Percentiles rank a stretch among this genome's conserved stretches.
Evolutionary conservation across 1,284 basidiomycete genomes (phyloP).

Genomic region (Malassezia dermatis): DNA sequence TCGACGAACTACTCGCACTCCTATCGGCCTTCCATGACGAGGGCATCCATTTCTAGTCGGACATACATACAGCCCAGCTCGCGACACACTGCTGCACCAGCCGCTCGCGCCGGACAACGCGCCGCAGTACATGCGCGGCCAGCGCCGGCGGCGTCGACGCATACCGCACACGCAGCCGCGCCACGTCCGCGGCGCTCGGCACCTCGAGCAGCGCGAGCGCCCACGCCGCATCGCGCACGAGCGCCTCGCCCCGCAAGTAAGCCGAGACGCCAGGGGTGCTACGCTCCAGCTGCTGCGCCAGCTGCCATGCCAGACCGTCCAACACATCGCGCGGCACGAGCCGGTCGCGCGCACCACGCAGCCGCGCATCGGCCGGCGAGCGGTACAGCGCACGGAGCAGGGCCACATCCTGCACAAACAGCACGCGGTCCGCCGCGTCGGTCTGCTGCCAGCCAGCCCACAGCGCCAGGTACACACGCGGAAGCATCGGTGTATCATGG

Average conservation of each 20-base stretch:
- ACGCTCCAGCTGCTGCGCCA: not conserved
- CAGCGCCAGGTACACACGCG: constrained; percentile 63
- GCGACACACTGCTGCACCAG: not conserved
- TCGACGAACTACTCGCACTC: constrained; percentile 68
- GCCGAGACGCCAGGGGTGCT: not conserved
- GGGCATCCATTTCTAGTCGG: constrained; percentile 62
- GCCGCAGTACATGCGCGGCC: constrained; percentile 1
- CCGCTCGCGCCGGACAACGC: not conserved
- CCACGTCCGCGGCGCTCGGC: not conserved
- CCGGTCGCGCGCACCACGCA: constrained; percentile 8
- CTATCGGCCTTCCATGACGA: constrained; percentile 69
- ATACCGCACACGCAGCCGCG: constrained; percentile 1
- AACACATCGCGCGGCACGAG: constrained; percentile 9
- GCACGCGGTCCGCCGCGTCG: not conserved
- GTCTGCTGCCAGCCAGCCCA: constrained; percentile 51
- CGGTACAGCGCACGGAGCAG: constrained; percentile 2
- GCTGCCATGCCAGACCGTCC: not conserved
- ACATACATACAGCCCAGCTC: constrained; percentile 1
- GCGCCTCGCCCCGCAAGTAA: not conserved
- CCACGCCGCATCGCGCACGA: not conserved
- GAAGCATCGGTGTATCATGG: constrained; percentile 70
- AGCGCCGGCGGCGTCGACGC: not conserved
- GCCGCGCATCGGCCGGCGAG: not conserved
- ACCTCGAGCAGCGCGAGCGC: not conserved
- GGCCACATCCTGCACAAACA: not conserved